Evolutionary conservation across 495 filamentous ascomycete genomes (phyloP), one percentile per base, ranked within the genome.

Genomic region (Massariosphaeria phaeospora): DNA sequence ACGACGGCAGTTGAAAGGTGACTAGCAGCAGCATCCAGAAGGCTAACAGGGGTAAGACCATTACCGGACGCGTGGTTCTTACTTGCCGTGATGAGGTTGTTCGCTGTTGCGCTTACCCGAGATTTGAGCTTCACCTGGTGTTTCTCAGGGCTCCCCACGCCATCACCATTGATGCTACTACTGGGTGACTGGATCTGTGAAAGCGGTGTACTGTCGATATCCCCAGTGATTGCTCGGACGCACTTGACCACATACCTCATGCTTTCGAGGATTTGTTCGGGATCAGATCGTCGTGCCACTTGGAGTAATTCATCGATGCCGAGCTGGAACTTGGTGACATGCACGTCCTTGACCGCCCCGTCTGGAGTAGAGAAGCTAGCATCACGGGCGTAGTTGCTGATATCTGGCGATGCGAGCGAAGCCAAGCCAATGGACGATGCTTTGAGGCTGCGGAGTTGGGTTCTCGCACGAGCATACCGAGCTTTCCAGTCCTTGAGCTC

Each of bases 261-360:
- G 57, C 84, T 78, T 27, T 88, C 80, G 30, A 94, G 80, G 23
- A 91, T 82, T 40, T 76, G 74, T 25, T 80, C 76, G 0, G 88
- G 82, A 43, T 86, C 82, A n/a, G 84, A 80, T 23, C 72, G 76
- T 13, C 91, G 82, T 2, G 88, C 88, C 35, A 75, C 75, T 30
- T 82, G 83, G n/a, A 98, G 75, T 4, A 97, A 79, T 63, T 96
- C 93, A 65, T 97, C 93, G 52, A 98, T 86, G 13, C 90, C 81
- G 58, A 96, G 85, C 67, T 98, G 93, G 76, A 95, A 97, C 58
- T 88, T 88, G 30, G 93, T 96, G 40, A 98, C 81, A 71, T 96
- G 85, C 18, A 96, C 80, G 69, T 96, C 91, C 69, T 85, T 88
- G 41, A 98, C 81, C 21, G 91, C 66, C 1, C 93, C 93, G 43